Percentiles rank a stretch among this genome's conserved stretches.
phyloP scores from a whole-genome alignment of 106 monocot genomes.

The Dendrobium huoshanense region DNA sequence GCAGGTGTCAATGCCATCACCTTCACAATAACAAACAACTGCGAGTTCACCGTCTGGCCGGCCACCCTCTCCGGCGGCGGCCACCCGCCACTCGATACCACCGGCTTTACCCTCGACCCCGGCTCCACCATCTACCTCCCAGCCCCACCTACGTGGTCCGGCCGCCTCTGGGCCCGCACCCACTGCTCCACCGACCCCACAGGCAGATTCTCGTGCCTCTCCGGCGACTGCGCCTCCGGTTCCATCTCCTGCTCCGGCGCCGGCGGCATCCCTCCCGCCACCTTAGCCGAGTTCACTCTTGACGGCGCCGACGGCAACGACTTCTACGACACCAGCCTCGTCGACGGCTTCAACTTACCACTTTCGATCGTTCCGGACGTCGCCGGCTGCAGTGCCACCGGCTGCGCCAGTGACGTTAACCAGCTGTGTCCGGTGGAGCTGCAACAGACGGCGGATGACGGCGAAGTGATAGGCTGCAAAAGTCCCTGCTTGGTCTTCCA shows the following conservation, averaged over 20 bases:
- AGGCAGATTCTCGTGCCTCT: slow-evolving; percentile 23
- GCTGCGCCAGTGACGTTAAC: slow-evolving; percentile 30
- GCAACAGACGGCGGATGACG: not conserved
- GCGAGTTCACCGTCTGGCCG: slow-evolving; percentile 36
- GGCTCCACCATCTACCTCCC: not conserved
- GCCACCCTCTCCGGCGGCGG: slow-evolving; percentile 16
- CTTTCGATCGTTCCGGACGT: slow-evolving; percentile 7
- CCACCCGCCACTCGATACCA: slow-evolving; percentile 8
- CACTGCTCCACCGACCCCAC: slow-evolving; percentile 24
- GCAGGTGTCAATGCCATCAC: slow-evolving; percentile 8
- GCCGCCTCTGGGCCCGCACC: slow-evolving; percentile 35
- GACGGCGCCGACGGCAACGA: slow-evolving; percentile 21
- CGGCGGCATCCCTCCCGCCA: slow-evolving; percentile 23
- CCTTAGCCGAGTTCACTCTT: slow-evolving; percentile 43
- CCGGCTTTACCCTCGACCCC: slow-evolving; percentile 26
- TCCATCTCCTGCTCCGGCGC: slow-evolving; percentile 21
- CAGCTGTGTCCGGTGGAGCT: not conserved
- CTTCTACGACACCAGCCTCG: slow-evolving; percentile 41
- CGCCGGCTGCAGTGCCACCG: slow-evolving; percentile 8
- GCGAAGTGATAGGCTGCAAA: slow-evolving; percentile 1
- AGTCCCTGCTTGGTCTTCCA: not conserved
- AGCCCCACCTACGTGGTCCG: slow-evolving; percentile 25
- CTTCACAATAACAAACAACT: slow-evolving; percentile 36
- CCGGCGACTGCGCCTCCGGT: slow-evolving; percentile 22
- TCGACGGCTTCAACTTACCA: slow-evolving; percentile 57